Evolutionary conservation across 2,329 filamentous ascomycete genomes (phyloP).

Genomic region (Metarhizium robertsii): DNA sequence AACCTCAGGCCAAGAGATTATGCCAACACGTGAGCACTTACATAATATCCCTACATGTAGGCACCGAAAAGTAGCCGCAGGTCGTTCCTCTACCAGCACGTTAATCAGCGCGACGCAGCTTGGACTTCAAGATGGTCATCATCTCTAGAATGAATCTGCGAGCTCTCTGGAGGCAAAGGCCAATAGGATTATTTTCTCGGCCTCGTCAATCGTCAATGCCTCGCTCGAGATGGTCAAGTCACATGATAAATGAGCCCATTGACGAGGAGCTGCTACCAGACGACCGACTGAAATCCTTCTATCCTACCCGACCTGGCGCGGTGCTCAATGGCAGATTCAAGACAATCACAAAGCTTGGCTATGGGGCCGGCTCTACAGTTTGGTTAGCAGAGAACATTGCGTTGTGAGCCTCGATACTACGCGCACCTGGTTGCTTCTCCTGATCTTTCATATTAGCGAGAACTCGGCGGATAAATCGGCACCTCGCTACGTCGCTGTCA

Average conservation of each 20-base stretch:
- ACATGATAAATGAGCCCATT: constrained; percentile 4
- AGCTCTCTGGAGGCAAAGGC: neutral
- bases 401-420: constrained; percentile 4
- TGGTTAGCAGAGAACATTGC: constrained; percentile 23
- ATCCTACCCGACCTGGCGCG: constrained; percentile 13
- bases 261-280: constrained; percentile 12
- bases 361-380: constrained; percentile 25
- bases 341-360: constrained; percentile 25
- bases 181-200: neutral
- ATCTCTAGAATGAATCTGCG: neutral
- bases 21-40: neutral
- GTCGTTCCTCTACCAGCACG: too few species aligned
- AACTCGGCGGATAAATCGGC: neutral
- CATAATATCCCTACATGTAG: neutral
- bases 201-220: neutral
- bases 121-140: neutral
- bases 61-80: neutral
- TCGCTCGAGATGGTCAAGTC: neutral
- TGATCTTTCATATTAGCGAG: neutral
- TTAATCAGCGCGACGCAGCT: too few species aligned
- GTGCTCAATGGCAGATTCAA: constrained; percentile 25
- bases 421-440: neutral
- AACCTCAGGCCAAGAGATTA: too few species aligned
- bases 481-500: neutral
- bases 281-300: constrained; percentile 8